phyloP scores from a whole-genome alignment of 805 yeast genomes.

The Clavispora asparagi region DNA sequence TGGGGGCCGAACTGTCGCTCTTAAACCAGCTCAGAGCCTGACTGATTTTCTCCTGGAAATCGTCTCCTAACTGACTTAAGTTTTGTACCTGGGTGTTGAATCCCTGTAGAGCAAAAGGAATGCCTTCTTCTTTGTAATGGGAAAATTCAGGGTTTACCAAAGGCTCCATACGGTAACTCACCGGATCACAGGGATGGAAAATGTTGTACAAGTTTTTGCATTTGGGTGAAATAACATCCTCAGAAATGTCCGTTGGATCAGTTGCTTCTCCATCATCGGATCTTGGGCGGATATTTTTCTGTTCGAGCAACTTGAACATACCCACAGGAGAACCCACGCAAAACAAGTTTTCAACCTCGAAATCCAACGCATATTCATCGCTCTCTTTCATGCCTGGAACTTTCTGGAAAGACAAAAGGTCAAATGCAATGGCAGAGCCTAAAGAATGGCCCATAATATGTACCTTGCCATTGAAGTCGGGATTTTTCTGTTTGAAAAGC shows the following conservation, averaged over 20 bases:
- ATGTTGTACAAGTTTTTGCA: slow-evolving; percentile 71
- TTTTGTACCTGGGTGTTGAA: slow-evolving; percentile 47
- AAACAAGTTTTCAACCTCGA: slow-evolving; percentile 70
- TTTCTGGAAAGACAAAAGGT: slow-evolving; percentile 55
- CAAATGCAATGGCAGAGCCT: slow-evolving; percentile 83
- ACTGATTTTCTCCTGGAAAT: slow-evolving; percentile 27
- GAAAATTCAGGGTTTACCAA: slow-evolving; percentile 50
- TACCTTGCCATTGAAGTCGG: slow-evolving; percentile 72
- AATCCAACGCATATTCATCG: slow-evolving; percentile 40
- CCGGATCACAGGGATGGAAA: slow-evolving; percentile 89
- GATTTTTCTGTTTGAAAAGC: slow-evolving; percentile 57
- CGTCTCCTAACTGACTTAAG: slow-evolving; percentile 36
- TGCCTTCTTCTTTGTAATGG: slow-evolving; percentile 46
- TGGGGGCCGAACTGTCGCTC: neutral
- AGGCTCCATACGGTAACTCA: slow-evolving; percentile 88
- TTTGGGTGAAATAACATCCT: slow-evolving; percentile 41
- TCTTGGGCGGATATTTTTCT: slow-evolving; percentile 51
- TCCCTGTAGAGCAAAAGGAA: slow-evolving; percentile 51
- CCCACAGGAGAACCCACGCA: slow-evolving; percentile 91
- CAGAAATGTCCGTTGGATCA: slow-evolving; percentile 14
- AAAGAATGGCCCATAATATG: slow-evolving; percentile 88
- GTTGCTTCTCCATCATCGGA: slow-evolving; percentile 14
- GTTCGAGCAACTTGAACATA: slow-evolving; percentile 69
- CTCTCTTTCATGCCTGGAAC: slow-evolving; percentile 30
- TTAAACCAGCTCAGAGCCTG: slow-evolving; percentile 36